phyloP scores from a whole-genome alignment of 352 stramenopile species.

The Phytopythium boreale region DNA sequence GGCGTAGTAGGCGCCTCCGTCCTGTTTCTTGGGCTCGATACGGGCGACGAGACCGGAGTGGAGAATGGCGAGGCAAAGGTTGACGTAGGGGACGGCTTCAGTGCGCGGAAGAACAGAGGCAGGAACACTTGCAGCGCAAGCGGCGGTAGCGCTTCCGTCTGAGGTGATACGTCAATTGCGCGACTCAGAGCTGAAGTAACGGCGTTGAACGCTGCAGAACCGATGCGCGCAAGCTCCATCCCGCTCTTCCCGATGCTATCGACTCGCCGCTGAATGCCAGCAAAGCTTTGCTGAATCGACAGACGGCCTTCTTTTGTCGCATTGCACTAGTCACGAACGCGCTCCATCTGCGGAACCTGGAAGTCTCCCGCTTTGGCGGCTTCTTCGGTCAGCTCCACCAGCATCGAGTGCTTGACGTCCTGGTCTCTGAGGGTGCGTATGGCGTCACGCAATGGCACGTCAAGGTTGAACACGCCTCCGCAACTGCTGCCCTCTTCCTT shows the following conservation, averaged over 20 bases:
- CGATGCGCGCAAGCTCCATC: not conserved
- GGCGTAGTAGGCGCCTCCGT: not conserved
- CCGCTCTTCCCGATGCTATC: constrained; percentile 4
- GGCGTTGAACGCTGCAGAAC: not conserved
- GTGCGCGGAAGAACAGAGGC: not conserved
- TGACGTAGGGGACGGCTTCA: not conserved
- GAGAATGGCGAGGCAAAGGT: not conserved
- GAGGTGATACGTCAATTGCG: no score
- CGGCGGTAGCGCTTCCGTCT: not conserved
- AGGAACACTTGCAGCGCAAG: not conserved
- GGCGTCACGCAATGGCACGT: constrained; percentile 24
- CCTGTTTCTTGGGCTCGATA: not conserved
- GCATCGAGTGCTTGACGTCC: constrained; percentile 11
- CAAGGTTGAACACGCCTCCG: constrained; percentile 21
- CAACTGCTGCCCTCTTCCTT: constrained; percentile 10
- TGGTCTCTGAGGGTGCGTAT: constrained; percentile 16
- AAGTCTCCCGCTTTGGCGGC: constrained; percentile 42
- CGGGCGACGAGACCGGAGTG: not conserved
- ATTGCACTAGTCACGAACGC: constrained; percentile 23
- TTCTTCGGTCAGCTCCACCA: constrained; percentile 41
- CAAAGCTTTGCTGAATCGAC: constrained; percentile 6
- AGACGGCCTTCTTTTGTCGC: constrained; percentile 25
- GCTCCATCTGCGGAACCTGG: constrained; percentile 32
- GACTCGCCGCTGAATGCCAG: constrained; percentile 14
- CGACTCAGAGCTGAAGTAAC: not conserved